These are phyloP conservation scores for Candida silvicultrix DNA, from an alignment of 805 yeast species.

Conservation along the genomic window DNA sequence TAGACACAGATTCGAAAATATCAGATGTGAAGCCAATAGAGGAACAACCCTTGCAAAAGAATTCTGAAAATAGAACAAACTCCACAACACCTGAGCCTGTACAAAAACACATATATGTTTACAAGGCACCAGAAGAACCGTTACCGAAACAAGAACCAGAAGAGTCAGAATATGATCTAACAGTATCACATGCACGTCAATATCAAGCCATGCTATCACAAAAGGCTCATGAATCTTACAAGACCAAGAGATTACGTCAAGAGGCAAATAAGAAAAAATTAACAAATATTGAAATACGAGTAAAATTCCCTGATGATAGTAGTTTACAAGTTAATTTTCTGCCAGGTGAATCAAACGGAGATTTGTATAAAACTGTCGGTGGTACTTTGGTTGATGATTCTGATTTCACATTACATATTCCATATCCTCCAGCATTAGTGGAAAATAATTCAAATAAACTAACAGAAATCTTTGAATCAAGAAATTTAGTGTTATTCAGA, in stretches of 20 bases:
- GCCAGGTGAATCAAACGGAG: constrained; percentile 32
- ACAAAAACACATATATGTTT: constrained; percentile 21
- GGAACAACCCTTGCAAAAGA: background rate
- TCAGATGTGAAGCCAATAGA: no score
- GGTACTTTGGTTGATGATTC: constrained; percentile 24
- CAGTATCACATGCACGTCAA: constrained; percentile 44
- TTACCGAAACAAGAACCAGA: constrained; percentile 22
- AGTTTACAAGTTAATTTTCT: constrained; percentile 44
- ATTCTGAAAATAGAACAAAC: background rate
- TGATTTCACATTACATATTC: constrained; percentile 34
- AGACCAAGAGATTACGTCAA: constrained; percentile 31
- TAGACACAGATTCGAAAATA: no score
- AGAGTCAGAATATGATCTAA: constrained; percentile 36
- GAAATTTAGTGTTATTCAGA: constrained; percentile 36
- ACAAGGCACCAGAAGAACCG: constrained; percentile 12
- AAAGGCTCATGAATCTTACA: constrained; percentile 33
- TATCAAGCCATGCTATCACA: constrained; percentile 45
- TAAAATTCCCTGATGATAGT: constrained; percentile 53
- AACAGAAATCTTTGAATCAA: constrained; percentile 36
- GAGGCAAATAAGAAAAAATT: constrained; percentile 19
- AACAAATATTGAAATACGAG: constrained; percentile 33
- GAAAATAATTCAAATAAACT: constrained; percentile 23
- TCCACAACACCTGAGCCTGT: background rate
- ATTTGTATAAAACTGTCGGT: constrained; percentile 24
- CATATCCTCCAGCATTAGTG: constrained; percentile 39